Evolutionary conservation across 805 yeast genomes (phyloP), one percentile per base, ranked within the genome.

Genomic region (Saccharomycopsis guyanensis): DNA sequence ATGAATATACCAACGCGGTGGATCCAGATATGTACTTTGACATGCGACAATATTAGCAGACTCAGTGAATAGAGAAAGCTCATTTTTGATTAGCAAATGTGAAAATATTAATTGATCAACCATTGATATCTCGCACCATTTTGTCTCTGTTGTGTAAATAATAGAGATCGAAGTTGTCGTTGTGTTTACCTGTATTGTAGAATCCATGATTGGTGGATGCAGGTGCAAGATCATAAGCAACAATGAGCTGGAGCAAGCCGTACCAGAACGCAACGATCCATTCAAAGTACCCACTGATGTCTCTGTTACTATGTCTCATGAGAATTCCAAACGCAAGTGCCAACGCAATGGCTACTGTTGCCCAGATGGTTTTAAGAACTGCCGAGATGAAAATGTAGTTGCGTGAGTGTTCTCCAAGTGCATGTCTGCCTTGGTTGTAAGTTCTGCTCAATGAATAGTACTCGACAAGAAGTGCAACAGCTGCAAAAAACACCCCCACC

Each of bases 261-360:
- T 84, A 89, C 78, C 86, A 80, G 63, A 80, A 89, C n/a, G 91
- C 80, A 37, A 89, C 63, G 2, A 80, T 59, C 97, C 97, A 91
- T 64, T 91, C 97, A 59, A 83, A 77, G 18, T 71, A 66, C 0
- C 88, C 88, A 35, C 80, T 71, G 27, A 72, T 57, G 5, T 64
- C 56, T 23, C 69, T 68, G 1, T 47, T 43, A 20, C 54, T 55
- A 20, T 62, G 49, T 10, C 61, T 59, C 59, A 59, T 57, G 42
- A 65, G 58, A 2, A 62, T 70, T n/a, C 77, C 87, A 53, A 86
- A 91, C 27, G 76, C 70, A 22, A 82, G 62, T 2, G 91, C 95
- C 58, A 85, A 72, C 0, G 68, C 76, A 15, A 81, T 66, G 1
- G 95, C 93, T 16, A 71, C 58, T 2, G 72, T 49, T 20, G 84